Percentiles rank a stretch among this genome's conserved stretches.
Conservation (phyloP, 2,329 filamentous ascomycete species). For the Scedosporium dehoogii region DNA sequence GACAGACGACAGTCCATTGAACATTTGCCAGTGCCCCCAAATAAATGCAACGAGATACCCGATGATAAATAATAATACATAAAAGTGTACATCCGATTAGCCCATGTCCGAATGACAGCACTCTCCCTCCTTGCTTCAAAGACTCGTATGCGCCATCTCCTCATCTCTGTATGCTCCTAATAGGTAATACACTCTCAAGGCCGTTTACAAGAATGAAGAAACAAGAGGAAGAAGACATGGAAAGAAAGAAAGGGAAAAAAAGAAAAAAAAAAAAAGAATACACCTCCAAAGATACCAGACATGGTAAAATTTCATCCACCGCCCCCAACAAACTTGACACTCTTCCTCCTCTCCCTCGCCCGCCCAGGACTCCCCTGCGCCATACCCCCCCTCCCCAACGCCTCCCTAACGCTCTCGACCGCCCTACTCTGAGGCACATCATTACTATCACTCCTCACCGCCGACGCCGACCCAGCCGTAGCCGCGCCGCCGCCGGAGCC, state of each 20-base stretch:
- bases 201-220: neutral
- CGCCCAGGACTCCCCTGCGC: slow-evolving; percentile 22
- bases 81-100: neutral
- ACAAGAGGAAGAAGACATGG: neutral
- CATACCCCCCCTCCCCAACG: slow-evolving; percentile 23
- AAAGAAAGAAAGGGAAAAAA: neutral
- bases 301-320: neutral
- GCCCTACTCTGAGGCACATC: slow-evolving; percentile 50
- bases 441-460: slow-evolving; percentile 29
- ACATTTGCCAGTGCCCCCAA: no score
- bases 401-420: slow-evolving; percentile 49
- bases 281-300: neutral
- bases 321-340: slow-evolving; percentile 46
- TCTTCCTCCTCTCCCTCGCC: slow-evolving; percentile 50
- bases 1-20: no score
- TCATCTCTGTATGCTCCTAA: neutral
- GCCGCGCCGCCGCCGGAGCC: neutral
- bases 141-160: neutral
- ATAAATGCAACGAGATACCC: slow-evolving; percentile 16
- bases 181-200: neutral
- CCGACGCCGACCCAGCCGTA: slow-evolving; percentile 9
- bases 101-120: neutral
- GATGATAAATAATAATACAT: slow-evolving; percentile 20
- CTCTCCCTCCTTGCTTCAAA: slow-evolving; percentile 1
- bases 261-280: neutral